phyloP scores from a whole-genome alignment of 164 flowering plant genomes.

The Pachysandra terminalis region DNA sequence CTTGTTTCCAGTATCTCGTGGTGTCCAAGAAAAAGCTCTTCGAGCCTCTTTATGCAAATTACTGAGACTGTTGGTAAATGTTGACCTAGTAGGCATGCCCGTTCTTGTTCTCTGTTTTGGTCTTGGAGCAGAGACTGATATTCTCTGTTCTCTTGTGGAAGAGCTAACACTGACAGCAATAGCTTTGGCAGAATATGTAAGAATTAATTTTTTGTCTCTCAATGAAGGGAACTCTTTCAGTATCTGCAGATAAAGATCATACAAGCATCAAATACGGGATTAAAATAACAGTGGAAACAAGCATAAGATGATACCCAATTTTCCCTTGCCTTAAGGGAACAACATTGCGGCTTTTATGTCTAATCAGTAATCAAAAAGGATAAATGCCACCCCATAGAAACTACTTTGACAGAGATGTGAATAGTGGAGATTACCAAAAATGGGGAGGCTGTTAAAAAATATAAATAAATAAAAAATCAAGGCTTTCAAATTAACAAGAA shows the following conservation, averaged over 20 bases:
- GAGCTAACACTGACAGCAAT: slow-evolving; percentile 62
- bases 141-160: slow-evolving; percentile 69
- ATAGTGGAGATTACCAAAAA: neutral
- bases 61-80: slow-evolving; percentile 75
- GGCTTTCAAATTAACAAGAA: slow-evolving; percentile 4
- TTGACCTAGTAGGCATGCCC: slow-evolving; percentile 58
- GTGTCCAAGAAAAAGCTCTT: slow-evolving; percentile 94
- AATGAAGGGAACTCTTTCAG: slow-evolving; percentile 87
- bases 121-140: slow-evolving; percentile 58
- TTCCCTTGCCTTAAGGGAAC: neutral
- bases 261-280: neutral
- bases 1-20: slow-evolving; percentile 72
- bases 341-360: neutral
- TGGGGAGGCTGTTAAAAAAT: neutral
- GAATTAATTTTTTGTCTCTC: slow-evolving; percentile 64
- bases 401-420: neutral
- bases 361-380: neutral
- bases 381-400: neutral
- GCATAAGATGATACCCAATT: neutral
- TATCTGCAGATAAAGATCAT: slow-evolving; percentile 50
- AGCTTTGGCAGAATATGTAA: slow-evolving; percentile 87
- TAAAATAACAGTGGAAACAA: neutral
- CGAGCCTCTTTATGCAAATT: slow-evolving; percentile 96
- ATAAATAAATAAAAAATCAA: neutral
- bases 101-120: slow-evolving; percentile 61